Percentiles rank a stretch among this genome's conserved stretches.
These are phyloP conservation scores for Cladosporium sp. DNA, from an alignment of 2,329 filamentous ascomycete genomes.

Conservation along the genomic window DNA sequence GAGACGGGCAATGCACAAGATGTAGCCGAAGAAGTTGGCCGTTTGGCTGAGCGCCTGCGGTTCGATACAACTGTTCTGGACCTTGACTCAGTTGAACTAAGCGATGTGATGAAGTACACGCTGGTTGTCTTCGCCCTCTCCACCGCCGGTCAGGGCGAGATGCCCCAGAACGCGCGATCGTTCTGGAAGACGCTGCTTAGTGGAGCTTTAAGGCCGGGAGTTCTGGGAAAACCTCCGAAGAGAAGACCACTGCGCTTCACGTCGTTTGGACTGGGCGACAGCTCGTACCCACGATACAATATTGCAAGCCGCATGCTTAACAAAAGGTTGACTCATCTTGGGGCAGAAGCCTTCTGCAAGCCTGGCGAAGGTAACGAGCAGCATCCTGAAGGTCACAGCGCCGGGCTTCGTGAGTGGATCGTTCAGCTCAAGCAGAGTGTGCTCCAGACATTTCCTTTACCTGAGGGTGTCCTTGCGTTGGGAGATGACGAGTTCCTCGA, in stretches of 20 bases:
- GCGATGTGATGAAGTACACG: constrained; percentile 46
- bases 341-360: constrained; percentile 72
- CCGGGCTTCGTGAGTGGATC: constrained; percentile 39
- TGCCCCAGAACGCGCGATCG: constrained; percentile 75
- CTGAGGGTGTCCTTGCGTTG: constrained; percentile 66
- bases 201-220: constrained; percentile 71
- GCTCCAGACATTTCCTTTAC: constrained; percentile 67
- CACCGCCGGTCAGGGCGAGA: constrained; percentile 91
- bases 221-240: constrained; percentile 50
- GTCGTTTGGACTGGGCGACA: constrained; percentile 90
- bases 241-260: constrained; percentile 67
- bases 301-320: constrained; percentile 87
- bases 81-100: constrained; percentile 71
- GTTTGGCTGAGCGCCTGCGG: constrained; percentile 71
- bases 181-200: constrained; percentile 87
- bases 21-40: constrained; percentile 79
- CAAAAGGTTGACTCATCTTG: constrained; percentile 79
- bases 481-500: constrained; percentile 72
- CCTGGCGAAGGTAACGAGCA: constrained; percentile 90
- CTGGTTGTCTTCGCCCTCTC: constrained; percentile 80
- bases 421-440: constrained; percentile 66
- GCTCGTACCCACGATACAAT: constrained; percentile 91
- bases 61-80: constrained; percentile 75
- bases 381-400: constrained; percentile 77
- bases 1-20: constrained; percentile 96